Conservation (phyloP, 139 green algal species). For the Medakamo hakoo region DNA sequence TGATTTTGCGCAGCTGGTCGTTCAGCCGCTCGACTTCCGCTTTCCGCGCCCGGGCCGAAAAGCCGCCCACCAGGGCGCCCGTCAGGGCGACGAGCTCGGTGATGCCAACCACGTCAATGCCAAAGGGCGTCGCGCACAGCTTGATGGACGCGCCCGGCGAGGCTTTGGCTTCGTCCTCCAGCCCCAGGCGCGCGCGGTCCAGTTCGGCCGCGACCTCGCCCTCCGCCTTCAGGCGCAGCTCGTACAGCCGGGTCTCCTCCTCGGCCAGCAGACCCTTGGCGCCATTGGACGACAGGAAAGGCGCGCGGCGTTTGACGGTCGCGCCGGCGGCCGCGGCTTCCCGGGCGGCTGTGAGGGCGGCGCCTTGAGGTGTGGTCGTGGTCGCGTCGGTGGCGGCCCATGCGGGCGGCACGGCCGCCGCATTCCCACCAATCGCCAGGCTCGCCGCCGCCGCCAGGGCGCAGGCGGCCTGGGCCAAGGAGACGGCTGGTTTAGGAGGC, state of each 20-base stretch:
- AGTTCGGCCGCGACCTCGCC: slow-evolving; percentile 20
- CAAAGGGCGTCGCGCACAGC: slow-evolving; percentile 89
- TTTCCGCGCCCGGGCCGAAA: slow-evolving; percentile 64
- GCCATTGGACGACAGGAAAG: slow-evolving; percentile 21
- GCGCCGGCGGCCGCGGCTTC: neutral
- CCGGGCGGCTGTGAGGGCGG: too few relatives aligned
- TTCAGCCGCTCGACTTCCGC: slow-evolving; percentile 77
- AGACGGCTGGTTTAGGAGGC: too few relatives aligned
- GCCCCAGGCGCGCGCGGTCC: slow-evolving; percentile 6
- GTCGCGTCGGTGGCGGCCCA: too few relatives aligned
- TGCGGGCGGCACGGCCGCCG: too few relatives aligned
- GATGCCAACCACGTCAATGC: slow-evolving; percentile 92
- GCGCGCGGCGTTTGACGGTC: slow-evolving; percentile 2
- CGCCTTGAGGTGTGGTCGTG: too few relatives aligned
- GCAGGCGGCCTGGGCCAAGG: too few relatives aligned
- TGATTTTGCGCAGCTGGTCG: slow-evolving; percentile 82
- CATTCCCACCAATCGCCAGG: too few relatives aligned
- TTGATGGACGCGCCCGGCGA: slow-evolving; percentile 22
- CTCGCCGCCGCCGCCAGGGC: too few relatives aligned
- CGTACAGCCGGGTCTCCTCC: slow-evolving; percentile 50
- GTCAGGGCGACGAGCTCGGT: slow-evolving; percentile 73
- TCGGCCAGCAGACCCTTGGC: slow-evolving; percentile 44
- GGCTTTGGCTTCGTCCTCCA: slow-evolving; percentile 11
- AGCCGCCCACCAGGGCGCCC: slow-evolving; percentile 46
- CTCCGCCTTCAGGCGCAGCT: slow-evolving; percentile 48